Percentiles rank a stretch among this genome's conserved stretches.
Evolutionary conservation across 345 rosid species (phyloP).

Genomic region (Acer negundo): DNA sequence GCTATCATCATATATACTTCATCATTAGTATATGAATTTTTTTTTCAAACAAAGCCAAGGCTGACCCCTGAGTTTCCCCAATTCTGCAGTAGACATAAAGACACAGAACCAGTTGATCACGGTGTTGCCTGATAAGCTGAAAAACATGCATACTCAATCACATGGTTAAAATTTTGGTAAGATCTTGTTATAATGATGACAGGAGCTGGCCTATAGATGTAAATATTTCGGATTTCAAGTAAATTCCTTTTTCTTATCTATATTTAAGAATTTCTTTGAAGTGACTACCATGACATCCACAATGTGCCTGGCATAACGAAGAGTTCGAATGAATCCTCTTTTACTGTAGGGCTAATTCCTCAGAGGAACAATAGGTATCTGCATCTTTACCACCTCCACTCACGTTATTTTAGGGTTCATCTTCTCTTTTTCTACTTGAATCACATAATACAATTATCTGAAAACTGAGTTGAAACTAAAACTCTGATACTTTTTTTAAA

Average conservation of each 20-base stretch:
- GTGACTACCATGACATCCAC: constrained; percentile 2
- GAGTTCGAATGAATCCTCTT: not conserved
- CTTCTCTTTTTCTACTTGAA: constrained; percentile 7
- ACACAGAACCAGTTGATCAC: not conserved
- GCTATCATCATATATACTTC: too few relatives aligned
- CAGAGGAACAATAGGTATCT: not conserved
- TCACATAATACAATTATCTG: not conserved
- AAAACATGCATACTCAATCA: not conserved
- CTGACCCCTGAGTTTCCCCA: not conserved
- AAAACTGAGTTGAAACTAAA: too few relatives aligned
- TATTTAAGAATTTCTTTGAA: not conserved
- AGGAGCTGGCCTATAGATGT: not conserved
- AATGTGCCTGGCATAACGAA: not conserved
- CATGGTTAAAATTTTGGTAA: not conserved
- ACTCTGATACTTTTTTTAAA: too few relatives aligned
- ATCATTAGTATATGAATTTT: too few relatives aligned
- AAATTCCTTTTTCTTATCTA: not conserved
- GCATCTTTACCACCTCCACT: not conserved
- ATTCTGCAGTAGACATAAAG: not conserved
- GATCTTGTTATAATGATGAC: not conserved
- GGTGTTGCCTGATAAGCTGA: not conserved
- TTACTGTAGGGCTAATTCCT: not conserved
- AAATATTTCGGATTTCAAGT: not conserved
- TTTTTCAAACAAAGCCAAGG: not conserved
- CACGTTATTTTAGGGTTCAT: not conserved